phyloP scores from a whole-genome alignment of 495 filamentous ascomycete genomes.

The Annulohypoxylon maeteangense region DNA sequence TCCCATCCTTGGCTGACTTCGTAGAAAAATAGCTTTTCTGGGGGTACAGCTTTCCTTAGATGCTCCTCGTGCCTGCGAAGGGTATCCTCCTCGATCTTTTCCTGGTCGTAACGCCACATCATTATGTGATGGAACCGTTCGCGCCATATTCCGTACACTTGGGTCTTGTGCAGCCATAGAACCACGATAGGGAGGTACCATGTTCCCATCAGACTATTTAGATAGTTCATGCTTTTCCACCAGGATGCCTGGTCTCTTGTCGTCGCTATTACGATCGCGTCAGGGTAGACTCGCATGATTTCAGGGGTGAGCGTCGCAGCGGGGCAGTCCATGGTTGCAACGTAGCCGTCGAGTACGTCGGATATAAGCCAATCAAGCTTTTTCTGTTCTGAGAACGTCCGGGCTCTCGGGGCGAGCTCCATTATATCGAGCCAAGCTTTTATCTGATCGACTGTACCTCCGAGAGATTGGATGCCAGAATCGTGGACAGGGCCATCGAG shows the following conservation, averaged over 20 bases:
- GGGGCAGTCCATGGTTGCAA: slow-evolving; percentile 52
- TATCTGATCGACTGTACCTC: slow-evolving; percentile 42
- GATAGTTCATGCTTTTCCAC: slow-evolving; percentile 48
- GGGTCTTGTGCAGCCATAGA: slow-evolving; percentile 44
- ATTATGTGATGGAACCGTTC: slow-evolving; percentile 44
- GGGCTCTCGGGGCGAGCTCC: slow-evolving; percentile 46
- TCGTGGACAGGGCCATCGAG: slow-evolving; percentile 47
- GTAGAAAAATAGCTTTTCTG: slow-evolving; percentile 57
- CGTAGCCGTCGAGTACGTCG: slow-evolving; percentile 50
- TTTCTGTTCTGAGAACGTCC: slow-evolving; percentile 45
- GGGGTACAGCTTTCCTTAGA: slow-evolving; percentile 48
- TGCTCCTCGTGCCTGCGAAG: slow-evolving; percentile 52
- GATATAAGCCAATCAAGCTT: slow-evolving; percentile 49
- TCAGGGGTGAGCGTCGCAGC: slow-evolving; percentile 49
- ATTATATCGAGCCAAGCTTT: slow-evolving; percentile 47
- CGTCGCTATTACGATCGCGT: slow-evolving; percentile 53
- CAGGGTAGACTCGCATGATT: slow-evolving; percentile 51
- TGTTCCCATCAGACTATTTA: slow-evolving; percentile 45
- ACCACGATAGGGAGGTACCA: slow-evolving; percentile 51
- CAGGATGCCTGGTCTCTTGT: slow-evolving; percentile 47
- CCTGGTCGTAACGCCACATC: slow-evolving; percentile 46
- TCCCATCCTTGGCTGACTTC: slow-evolving; percentile 58
- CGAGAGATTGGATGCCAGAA: slow-evolving; percentile 49
- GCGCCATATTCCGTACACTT: slow-evolving; percentile 47
- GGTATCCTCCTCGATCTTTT: slow-evolving; percentile 46